Evolutionary conservation across 805 yeast genomes (phyloP).

Genomic region (Yamadazyma sp.): DNA sequence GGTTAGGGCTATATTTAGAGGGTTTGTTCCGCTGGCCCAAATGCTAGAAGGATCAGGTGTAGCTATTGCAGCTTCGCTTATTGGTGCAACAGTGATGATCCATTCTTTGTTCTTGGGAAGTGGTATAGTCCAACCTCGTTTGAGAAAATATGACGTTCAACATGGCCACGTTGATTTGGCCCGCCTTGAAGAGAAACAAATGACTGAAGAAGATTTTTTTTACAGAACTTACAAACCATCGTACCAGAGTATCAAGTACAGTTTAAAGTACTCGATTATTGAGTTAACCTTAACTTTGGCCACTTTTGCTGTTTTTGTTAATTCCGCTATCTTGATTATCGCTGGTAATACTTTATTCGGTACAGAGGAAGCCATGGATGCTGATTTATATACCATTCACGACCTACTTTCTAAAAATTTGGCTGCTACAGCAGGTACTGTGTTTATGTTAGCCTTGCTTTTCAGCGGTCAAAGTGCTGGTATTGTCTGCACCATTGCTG

Average conservation of each 20-base stretch:
- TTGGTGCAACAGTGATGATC: constrained; percentile 55
- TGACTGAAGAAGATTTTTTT: constrained; percentile 29
- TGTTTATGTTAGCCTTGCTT: constrained; percentile 81
- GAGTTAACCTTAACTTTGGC: constrained; percentile 72
- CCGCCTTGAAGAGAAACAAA: constrained; percentile 16
- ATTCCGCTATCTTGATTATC: constrained; percentile 77
- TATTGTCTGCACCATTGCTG: constrained; percentile 88
- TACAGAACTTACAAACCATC: constrained; percentile 64
- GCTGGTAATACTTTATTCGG: constrained; percentile 77
- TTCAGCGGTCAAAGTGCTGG: constrained; percentile 91
- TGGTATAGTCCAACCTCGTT: constrained; percentile 49
- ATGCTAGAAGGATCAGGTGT: constrained; percentile 45
- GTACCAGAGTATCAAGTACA: constrained; percentile 65
- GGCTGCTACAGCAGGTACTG: constrained; percentile 76
- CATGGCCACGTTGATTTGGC: constrained; percentile 32
- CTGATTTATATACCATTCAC: constrained; percentile 80
- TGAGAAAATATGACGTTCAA: constrained; percentile 44
- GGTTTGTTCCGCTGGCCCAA: constrained; percentile 43
- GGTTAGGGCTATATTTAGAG: constrained; percentile 39
- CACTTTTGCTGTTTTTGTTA: constrained; percentile 82
- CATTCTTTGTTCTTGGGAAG: constrained; percentile 50
- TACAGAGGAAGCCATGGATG: constrained; percentile 70
- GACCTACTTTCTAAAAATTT: constrained; percentile 56
- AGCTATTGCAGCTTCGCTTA: constrained; percentile 47
- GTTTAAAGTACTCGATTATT: constrained; percentile 66